These are phyloP conservation scores for Maudiozyma serrabonitensis DNA, from an alignment of 805 yeast genomes.

Conservation along the genomic window DNA sequence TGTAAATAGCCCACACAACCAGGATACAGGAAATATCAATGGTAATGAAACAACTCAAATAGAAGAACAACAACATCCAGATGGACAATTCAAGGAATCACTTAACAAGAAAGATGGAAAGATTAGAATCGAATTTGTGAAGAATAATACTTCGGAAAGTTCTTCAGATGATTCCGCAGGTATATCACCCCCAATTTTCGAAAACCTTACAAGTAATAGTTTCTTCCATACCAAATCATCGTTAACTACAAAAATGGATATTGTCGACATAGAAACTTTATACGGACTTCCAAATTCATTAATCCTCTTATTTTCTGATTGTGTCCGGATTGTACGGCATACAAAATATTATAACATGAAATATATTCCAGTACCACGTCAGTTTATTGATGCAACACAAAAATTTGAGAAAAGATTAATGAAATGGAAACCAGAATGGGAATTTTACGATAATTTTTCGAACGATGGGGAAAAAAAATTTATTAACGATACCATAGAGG, in stretches of 20 bases:
- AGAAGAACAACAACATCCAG: background rate
- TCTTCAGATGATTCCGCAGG: background rate
- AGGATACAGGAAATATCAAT: background rate
- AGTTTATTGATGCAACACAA: slow-evolving; percentile 16
- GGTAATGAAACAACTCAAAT: background rate
- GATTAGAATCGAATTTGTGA: slow-evolving; percentile 35
- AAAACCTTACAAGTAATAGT: slow-evolving; percentile 34
- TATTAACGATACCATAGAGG: slow-evolving; percentile 41
- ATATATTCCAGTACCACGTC: slow-evolving; percentile 16
- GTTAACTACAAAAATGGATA: slow-evolving; percentile 41
- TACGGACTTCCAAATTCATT: slow-evolving; percentile 81
- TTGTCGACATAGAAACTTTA: slow-evolving; percentile 65
- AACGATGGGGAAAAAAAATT: slow-evolving; percentile 13
- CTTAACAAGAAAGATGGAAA: slow-evolving; percentile 38
- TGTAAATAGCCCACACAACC: background rate
- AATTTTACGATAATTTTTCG: slow-evolving; percentile 31
- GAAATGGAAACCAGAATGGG: slow-evolving; percentile 74
- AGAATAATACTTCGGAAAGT: background rate
- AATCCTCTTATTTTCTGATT: slow-evolving; percentile 60
- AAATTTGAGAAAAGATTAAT: slow-evolving; percentile 42
- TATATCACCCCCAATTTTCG: slow-evolving; percentile 30
- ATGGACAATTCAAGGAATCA: slow-evolving; percentile 22
- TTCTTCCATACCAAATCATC: slow-evolving; percentile 26
- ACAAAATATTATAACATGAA: slow-evolving; percentile 39
- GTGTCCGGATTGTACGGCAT: slow-evolving; percentile 55